Evolutionary conservation across 345 rosid species (phyloP).

Genomic region (Carallia pectinifolia): DNA sequence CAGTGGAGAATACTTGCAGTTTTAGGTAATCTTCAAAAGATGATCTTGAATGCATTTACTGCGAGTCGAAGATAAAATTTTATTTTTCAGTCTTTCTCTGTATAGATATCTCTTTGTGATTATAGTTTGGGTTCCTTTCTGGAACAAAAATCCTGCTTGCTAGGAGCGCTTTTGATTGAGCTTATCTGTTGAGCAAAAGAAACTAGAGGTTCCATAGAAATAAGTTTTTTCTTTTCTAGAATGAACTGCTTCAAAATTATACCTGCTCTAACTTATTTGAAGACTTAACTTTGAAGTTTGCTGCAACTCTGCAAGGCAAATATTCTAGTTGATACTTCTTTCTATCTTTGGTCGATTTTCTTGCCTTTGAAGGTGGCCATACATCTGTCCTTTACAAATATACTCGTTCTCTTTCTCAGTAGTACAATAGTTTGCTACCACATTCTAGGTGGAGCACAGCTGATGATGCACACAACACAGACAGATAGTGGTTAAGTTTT

Average conservation of each 20-base stretch:
- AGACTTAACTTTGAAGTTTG: background rate
- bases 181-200: background rate
- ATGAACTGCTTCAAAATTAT: background rate
- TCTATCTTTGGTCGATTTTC: background rate
- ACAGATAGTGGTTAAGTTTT: background rate
- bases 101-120: background rate
- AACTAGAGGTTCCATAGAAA: background rate
- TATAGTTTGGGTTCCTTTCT: background rate
- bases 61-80: background rate
- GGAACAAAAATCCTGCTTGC: background rate
- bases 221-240: background rate
- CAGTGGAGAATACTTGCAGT: slow-evolving; percentile 96
- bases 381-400: background rate
- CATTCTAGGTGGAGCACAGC: background rate
- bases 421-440: background rate
- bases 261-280: background rate
- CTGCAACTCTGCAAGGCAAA: background rate
- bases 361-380: background rate
- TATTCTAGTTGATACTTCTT: background rate
- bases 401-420: background rate
- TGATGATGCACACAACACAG: background rate
- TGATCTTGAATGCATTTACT: background rate
- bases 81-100: background rate
- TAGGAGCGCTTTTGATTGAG: background rate
- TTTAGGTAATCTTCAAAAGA: slow-evolving; percentile 53